Conservation (phyloP, 495 filamentous ascomycete species). For the Penicillium chermesinum region DNA sequence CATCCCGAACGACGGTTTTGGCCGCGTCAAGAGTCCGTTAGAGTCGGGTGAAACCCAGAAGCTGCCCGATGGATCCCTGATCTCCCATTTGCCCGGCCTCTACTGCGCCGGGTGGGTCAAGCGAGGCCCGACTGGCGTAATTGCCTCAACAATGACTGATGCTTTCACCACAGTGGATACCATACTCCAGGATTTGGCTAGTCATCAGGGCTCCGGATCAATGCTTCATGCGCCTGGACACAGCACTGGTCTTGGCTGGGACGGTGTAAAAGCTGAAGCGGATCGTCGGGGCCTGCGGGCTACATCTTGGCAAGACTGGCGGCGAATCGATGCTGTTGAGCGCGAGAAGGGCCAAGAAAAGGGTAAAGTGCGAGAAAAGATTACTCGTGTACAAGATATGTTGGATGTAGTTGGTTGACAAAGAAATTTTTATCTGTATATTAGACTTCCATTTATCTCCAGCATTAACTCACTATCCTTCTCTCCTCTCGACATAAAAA, state of each 20-base stretch:
- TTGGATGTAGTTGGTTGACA: constrained; percentile 48
- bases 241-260: constrained; percentile 64
- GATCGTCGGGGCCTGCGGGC: constrained; percentile 43
- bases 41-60: constrained; percentile 17
- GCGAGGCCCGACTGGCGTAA: constrained; percentile 89
- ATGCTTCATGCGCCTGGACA: constrained; percentile 43
- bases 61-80: constrained; percentile 33
- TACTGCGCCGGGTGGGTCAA: constrained; percentile 98
- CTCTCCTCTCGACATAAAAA: not conserved
- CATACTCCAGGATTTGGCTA: constrained; percentile 65
- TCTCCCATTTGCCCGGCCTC: constrained; percentile 63
- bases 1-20: constrained; percentile 79
- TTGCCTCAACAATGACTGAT: constrained; percentile 93
- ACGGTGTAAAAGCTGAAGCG: constrained; percentile 56
- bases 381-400: constrained; percentile 75
- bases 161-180: constrained; percentile 85
- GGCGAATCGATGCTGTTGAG: constrained; percentile 76
- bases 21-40: constrained; percentile 54
- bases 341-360: constrained; percentile 54
- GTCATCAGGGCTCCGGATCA: constrained; percentile 21
- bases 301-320: constrained; percentile 79
- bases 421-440: too few relatives aligned
- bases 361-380: constrained; percentile 85
- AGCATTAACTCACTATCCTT: not conserved
- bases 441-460: not conserved